Conservation (phyloP, 2,329 filamentous ascomycete species). For the Passalora sequoiae region DNA sequence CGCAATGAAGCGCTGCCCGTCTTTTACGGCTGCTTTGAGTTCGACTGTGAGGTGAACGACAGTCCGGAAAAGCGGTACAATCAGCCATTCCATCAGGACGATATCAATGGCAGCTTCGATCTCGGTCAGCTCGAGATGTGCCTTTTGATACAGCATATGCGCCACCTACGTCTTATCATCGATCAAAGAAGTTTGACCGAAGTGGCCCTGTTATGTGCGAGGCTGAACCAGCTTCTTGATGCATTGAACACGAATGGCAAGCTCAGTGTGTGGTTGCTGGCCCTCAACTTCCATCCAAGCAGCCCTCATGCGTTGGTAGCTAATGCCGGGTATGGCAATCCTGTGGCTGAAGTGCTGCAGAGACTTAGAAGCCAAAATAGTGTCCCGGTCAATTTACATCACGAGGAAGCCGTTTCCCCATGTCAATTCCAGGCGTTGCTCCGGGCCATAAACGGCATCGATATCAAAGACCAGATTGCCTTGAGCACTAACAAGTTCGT, state of each 20-base stretch:
- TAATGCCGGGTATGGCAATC: constrained; percentile 1
- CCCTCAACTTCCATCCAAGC: neutral
- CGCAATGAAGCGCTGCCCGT: neutral
- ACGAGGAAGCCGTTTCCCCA: neutral
- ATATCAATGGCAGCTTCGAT: constrained; percentile 1
- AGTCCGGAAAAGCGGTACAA: constrained; percentile 1
- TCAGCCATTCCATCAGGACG: constrained; percentile 2
- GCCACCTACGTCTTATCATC: neutral
- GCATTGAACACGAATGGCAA: neutral
- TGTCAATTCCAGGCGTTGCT: neutral
- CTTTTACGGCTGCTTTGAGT: constrained; percentile 2
- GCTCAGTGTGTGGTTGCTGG: constrained; percentile 1
- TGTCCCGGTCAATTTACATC: neutral
- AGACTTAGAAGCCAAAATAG: neutral
- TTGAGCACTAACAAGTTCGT: neutral
- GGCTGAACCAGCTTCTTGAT: neutral
- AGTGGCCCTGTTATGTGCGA: neutral
- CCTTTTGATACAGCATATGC: neutral
- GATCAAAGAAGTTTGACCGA: neutral
- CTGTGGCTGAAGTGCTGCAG: neutral
- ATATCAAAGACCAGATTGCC: neutral
- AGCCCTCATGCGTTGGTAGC: neutral
- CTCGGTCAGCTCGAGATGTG: neutral
- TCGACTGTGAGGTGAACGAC: constrained; percentile 2
- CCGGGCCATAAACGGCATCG: neutral